Evolutionary conservation across 306 rosid genomes (phyloP).

Genomic region (Betula pendula): DNA sequence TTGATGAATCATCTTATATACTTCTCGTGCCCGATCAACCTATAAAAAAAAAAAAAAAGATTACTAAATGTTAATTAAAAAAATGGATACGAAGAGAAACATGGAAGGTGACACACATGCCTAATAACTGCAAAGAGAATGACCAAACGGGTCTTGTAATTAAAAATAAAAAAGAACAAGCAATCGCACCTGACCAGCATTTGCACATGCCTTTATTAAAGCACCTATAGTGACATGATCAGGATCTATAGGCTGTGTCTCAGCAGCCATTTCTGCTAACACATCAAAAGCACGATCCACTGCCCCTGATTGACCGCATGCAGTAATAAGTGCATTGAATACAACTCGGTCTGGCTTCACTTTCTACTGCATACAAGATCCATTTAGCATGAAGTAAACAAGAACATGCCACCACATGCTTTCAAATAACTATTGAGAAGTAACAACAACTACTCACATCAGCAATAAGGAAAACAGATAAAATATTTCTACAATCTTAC

Average conservation of each 20-base stretch:
- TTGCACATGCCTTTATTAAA: constrained; percentile 84
- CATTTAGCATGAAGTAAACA: constrained; percentile 51
- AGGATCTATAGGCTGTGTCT: constrained; percentile 80
- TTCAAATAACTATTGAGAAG: neutral
- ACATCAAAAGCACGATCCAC: constrained; percentile 98
- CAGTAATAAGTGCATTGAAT: constrained; percentile 98
- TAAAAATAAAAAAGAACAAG: constrained; percentile 1
- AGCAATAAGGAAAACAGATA: constrained; percentile 4
- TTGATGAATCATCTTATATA: constrained; percentile 71
- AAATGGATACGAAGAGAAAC: neutral
- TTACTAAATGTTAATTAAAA: constrained; percentile 6
- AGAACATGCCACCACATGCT: constrained; percentile 5
- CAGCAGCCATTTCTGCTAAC: constrained; percentile 85
- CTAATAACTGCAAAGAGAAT: constrained; percentile 16
- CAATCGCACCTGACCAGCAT: constrained; percentile 79
- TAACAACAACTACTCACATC: constrained; percentile 18
- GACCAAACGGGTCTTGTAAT: constrained; percentile 9
- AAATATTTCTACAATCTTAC: constrained; percentile 45
- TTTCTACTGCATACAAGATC: constrained; percentile 93
- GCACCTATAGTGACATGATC: constrained; percentile 93
- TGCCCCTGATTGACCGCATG: constrained; percentile 95
- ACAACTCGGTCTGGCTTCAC: constrained; percentile 99
- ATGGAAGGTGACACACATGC: constrained; percentile 10
- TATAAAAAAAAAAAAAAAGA: constrained; percentile 34
- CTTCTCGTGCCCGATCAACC: constrained; percentile 88